Conservation (phyloP, 805 yeast genomes). For the Torulaspora gathmanii region DNA sequence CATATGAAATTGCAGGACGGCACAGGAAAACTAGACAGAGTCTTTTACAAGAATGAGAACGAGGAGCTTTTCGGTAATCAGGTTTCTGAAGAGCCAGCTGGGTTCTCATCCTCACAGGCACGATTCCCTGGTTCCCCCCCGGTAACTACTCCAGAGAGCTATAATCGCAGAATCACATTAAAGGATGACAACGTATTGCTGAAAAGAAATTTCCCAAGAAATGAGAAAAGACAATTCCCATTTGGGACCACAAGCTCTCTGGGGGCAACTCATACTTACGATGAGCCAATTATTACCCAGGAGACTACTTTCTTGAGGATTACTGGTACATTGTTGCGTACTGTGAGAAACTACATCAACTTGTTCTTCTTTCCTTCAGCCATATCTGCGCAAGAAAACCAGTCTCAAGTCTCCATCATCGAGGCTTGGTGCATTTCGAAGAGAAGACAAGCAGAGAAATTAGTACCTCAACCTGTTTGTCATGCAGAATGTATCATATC, state of each 20-base stretch:
- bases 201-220: slow-evolving; percentile 9
- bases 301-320: slow-evolving; percentile 24
- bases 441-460: slow-evolving; percentile 52
- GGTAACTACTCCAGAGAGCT: slow-evolving; percentile 3
- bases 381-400: slow-evolving; percentile 11
- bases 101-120: slow-evolving; percentile 7
- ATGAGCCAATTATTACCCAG: slow-evolving; percentile 27
- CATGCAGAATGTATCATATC: slow-evolving; percentile 60
- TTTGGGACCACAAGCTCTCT: slow-evolving; percentile 4
- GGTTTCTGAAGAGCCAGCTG: slow-evolving; percentile 19
- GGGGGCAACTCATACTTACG: slow-evolving; percentile 17
- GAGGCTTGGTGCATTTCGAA: slow-evolving; percentile 32
- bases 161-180: slow-evolving; percentile 23
- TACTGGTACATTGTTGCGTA: slow-evolving; percentile 11
- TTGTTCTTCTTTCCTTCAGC: slow-evolving; percentile 29
- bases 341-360: slow-evolving; percentile 11
- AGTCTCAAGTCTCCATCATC: slow-evolving; percentile 22
- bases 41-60: slow-evolving; percentile 5
- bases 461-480: slow-evolving; percentile 61
- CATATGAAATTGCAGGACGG: slow-evolving; percentile 15
- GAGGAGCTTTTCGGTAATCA: slow-evolving; percentile 37
- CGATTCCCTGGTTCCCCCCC: slow-evolving; percentile 22
- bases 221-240: slow-evolving; percentile 4
- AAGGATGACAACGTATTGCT: slow-evolving; percentile 24
- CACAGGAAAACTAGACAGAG: slow-evolving; percentile 3